These are phyloP conservation scores for Globisporangium okanoganense DNA, from an alignment of 352 stramenopile genomes.

Conservation along the genomic window DNA sequence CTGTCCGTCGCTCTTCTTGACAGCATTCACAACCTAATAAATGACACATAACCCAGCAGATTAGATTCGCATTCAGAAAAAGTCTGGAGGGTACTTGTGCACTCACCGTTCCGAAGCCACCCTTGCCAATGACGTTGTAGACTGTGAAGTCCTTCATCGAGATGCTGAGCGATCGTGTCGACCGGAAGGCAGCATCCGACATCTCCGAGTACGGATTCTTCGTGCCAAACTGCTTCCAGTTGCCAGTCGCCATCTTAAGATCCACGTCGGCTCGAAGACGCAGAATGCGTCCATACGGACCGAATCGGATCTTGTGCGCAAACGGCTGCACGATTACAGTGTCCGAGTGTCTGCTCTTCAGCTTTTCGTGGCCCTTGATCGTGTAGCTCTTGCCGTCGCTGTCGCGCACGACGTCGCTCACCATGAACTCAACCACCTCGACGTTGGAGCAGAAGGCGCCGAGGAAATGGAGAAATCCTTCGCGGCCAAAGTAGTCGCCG, in stretches of 20 bases:
- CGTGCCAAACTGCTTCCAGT: constrained; percentile 75
- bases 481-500: constrained; percentile 82
- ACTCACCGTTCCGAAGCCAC: constrained; percentile 72
- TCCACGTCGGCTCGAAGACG: constrained; percentile 80
- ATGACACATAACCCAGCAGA: neutral
- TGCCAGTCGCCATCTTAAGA: constrained; percentile 58
- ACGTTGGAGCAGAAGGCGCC: constrained; percentile 74
- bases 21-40: constrained; percentile 74
- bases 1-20: constrained; percentile 88
- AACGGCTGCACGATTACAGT: constrained; percentile 70
- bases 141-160: constrained; percentile 89
- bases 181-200: constrained; percentile 72
- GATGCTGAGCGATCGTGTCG: constrained; percentile 81
- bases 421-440: constrained; percentile 71
- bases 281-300: constrained; percentile 77
- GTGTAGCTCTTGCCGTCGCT: constrained; percentile 62
- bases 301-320: constrained; percentile 74
- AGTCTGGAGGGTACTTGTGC: neutral
- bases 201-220: constrained; percentile 83
- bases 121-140: constrained; percentile 89
- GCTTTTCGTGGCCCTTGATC: constrained; percentile 76
- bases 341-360: constrained; percentile 78
- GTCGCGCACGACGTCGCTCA: constrained; percentile 62
- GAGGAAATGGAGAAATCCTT: constrained; percentile 78
- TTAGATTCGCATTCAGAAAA: neutral